Evolutionary conservation across 139 green algal genomes (phyloP).

Genomic region (Coccomyxa sp.): DNA sequence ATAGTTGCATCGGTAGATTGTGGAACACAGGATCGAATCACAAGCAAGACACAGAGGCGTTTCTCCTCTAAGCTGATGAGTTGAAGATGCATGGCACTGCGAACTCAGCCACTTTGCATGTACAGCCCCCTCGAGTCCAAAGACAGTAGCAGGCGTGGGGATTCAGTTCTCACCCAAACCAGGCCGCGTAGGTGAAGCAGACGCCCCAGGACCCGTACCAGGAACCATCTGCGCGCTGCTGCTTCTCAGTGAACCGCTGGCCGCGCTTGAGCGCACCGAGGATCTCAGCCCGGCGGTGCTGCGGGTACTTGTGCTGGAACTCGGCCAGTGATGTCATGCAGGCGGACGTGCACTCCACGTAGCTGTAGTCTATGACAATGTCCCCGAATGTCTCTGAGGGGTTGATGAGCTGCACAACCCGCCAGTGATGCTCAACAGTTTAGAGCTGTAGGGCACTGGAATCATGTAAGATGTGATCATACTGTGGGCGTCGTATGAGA

Average conservation of each 20-base stretch:
- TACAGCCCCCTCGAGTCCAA: too few species aligned
- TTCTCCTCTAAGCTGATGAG: too few species aligned
- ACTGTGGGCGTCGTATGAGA: neutral
- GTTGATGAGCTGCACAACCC: conserved; percentile 85
- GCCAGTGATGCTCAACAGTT: neutral
- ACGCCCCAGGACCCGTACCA: conserved; percentile 98
- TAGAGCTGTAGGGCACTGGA: too few species aligned
- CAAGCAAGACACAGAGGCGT: too few species aligned
- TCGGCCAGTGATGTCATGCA: conserved; percentile 85
- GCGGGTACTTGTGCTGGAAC: conserved; percentile 55
- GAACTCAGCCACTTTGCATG: neutral
- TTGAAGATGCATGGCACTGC: neutral
- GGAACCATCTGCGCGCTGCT: conserved; percentile 84
- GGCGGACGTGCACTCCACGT: conserved; percentile 94
- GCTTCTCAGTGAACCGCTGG: conserved; percentile 55
- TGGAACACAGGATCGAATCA: too few species aligned
- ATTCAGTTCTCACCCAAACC: conserved; percentile 75
- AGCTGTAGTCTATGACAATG: conserved; percentile 99
- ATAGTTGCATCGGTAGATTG: too few species aligned
- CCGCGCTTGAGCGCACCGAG: conserved; percentile 25
- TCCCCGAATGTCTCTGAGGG: conserved; percentile 98
- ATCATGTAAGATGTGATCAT: neutral
- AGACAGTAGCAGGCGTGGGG: neutral
- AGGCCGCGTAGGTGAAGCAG: conserved; percentile 98
- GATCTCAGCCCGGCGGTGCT: conserved; percentile 38